Base-by-base conservation (phyloP, 805 yeast species). In the Kluyveromyces dobzhanskii region DNA sequence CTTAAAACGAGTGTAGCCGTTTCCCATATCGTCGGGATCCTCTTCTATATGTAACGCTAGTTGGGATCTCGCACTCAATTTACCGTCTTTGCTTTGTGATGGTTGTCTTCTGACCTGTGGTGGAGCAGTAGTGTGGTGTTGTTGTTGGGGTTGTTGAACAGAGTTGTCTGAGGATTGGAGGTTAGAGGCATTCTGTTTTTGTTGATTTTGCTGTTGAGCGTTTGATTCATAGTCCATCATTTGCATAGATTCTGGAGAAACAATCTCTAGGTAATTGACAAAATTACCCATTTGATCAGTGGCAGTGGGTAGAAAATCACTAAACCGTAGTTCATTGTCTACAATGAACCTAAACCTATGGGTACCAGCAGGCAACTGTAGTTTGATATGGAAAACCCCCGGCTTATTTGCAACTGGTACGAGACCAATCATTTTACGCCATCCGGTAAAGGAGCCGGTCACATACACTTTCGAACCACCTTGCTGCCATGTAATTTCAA, bases 381-480 rank as follows among this genome's bases (percentile, higher is more conserved):
- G 66, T 37, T 83, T 80, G 18, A 85, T 81, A 32, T 76, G 68
- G 51, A 80, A 80, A 2, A 55, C 28, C 9, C 58, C 59, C 4
- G 60, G 62, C 23, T 57, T 59, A 23, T 53, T 56, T 4, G 57
- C 49, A 11, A 61, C 62, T 8, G 66, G 63, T 23, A 71, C 71
- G 51, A 92, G 66, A 29, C 94, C 94, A 54, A 90, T 88, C 97
- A 92, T 90, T 62, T 88, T 90, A 49, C 96, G 71, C 97, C 98
- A 92, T 3, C 95, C 96, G 0, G 98, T 92, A 63, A 90, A 90
- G 1, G 97, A 84, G 36, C 98, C 98, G 26, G 97, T 92, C 11
- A 90, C 95, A 59, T 87, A 92, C 2, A 92, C 97, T 52, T 84
- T 84, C 36, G 75, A 75, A 44, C 98, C 98, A n/a, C 97, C 97